phyloP scores from a whole-genome alignment of 2,329 filamentous ascomycete genomes.

The Lasiodiplodia sp. region DNA sequence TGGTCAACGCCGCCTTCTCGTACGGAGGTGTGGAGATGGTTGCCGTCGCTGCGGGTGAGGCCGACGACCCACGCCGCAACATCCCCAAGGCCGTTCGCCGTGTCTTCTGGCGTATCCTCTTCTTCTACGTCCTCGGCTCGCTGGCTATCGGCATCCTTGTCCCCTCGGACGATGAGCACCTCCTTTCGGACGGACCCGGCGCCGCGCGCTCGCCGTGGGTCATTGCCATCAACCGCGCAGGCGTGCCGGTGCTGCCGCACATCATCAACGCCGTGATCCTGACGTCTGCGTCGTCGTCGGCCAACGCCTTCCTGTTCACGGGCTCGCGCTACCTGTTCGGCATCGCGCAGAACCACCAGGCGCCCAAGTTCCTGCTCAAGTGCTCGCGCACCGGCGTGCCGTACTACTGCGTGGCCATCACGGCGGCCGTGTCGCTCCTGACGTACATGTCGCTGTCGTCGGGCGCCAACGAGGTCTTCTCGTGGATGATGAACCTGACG shows the following conservation, averaged over 20 bases:
- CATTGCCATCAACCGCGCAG: constrained; percentile 72
- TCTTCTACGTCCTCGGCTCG: constrained; percentile 62
- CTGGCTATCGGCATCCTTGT: constrained; percentile 67
- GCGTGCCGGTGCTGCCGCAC: constrained; percentile 70
- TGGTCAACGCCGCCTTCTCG: constrained; percentile 52
- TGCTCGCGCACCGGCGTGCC: constrained; percentile 56
- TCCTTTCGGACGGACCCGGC: constrained; percentile 54
- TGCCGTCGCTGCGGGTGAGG: constrained; percentile 46
- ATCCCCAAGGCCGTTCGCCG: constrained; percentile 63
- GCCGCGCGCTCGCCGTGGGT: constrained; percentile 54
- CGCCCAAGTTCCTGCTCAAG: constrained; percentile 59
- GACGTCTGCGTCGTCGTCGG: constrained; percentile 73
- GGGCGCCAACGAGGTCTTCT: constrained; percentile 40
- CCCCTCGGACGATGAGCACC: constrained; percentile 59
- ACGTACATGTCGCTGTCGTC: constrained; percentile 59
- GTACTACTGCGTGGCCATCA: constrained; percentile 46
- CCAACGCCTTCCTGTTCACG: constrained; percentile 69
- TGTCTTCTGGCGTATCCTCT: constrained; percentile 62
- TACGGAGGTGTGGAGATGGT: constrained; percentile 48
- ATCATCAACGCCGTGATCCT: constrained; percentile 81
- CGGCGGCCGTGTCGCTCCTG: constrained; percentile 62
- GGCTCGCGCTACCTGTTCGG: constrained; percentile 61
- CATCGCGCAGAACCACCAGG: constrained; percentile 59
- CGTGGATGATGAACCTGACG: constrained; percentile 43
- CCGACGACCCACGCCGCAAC: constrained; percentile 50